A percentile compares a stretch with the other conserved stretches of the same genome.
These are phyloP conservation scores for Cladosporium oxysporum DNA, from an alignment of 2,329 filamentous ascomycete genomes.

Conservation along the genomic window DNA sequence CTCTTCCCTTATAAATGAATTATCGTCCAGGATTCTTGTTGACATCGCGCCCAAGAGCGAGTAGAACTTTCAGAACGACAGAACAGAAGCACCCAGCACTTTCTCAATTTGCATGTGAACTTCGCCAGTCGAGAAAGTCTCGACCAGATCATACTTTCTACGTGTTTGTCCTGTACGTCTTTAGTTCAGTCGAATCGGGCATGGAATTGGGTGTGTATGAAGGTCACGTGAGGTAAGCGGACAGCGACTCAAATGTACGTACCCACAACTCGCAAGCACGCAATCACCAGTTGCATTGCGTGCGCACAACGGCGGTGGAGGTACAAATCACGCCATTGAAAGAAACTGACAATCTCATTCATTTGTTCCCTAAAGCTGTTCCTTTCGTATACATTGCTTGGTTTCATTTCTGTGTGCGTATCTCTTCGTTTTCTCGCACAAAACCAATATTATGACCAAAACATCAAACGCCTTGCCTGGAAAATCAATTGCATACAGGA, in stretches of 20 bases:
- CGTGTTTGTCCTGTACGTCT: no score
- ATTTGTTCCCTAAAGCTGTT: neutral
- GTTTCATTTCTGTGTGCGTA: neutral
- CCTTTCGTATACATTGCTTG: neutral
- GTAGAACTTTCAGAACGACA: no score
- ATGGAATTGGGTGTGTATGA: neutral
- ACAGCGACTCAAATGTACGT: neutral
- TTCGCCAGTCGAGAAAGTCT: no score
- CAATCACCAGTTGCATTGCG: slow-evolving; percentile 3
- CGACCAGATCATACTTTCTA: no score
- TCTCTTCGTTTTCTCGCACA: neutral
- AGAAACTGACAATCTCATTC: neutral
- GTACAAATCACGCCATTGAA: neutral
- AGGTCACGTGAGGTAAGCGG: neutral
- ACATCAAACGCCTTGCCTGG: neutral
- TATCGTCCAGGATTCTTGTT: no score
- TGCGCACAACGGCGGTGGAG: neutral
- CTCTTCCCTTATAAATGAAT: no score
- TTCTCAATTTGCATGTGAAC: no score
- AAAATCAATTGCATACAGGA: neutral
- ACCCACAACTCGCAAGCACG: neutral
- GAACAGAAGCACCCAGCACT: no score
- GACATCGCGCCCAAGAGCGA: no score
- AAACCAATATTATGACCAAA: neutral
- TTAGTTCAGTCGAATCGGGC: no score